Conservation (phyloP, 345 rosid genomes). For the Populus tremula region DNA sequence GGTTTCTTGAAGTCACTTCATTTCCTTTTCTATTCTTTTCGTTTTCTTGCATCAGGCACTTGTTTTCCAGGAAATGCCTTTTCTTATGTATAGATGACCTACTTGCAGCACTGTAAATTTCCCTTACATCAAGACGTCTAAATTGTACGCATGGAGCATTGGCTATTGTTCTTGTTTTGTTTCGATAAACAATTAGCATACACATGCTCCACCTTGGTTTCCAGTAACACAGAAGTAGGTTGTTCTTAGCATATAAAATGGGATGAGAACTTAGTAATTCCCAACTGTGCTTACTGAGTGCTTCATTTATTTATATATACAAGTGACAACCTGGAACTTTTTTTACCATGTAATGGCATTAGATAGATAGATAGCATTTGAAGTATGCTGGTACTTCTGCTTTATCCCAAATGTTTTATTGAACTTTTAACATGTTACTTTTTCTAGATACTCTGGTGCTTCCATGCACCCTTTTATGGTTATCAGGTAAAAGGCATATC, state of each 20-base stretch:
- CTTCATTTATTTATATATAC: not conserved
- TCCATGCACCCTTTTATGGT: not conserved
- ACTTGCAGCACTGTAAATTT: not conserved
- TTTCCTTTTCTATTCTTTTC: not conserved
- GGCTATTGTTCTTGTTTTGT: not conserved
- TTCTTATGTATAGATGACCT: not conserved
- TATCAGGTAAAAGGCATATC: not conserved
- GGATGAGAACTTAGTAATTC: not conserved
- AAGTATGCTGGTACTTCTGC: not conserved
- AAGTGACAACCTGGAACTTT: not conserved
- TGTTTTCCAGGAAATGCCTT: not conserved
- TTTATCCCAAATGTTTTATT: not conserved
- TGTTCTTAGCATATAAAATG: not conserved
- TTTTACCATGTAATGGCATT: not conserved
- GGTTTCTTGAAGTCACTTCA: conserved; percentile 29
- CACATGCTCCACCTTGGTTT: not conserved
- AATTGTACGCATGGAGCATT: not conserved
- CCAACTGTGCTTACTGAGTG: not conserved
- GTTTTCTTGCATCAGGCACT: not conserved
- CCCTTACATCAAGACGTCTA: not conserved
- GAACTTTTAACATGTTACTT: not conserved
- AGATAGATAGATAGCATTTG: not conserved
- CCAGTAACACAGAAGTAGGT: not conserved
- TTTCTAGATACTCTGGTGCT: not conserved
- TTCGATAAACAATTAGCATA: not conserved